Base-by-base conservation (phyloP, 768 basidiomycete genomes). In the Chiua virens region DNA sequence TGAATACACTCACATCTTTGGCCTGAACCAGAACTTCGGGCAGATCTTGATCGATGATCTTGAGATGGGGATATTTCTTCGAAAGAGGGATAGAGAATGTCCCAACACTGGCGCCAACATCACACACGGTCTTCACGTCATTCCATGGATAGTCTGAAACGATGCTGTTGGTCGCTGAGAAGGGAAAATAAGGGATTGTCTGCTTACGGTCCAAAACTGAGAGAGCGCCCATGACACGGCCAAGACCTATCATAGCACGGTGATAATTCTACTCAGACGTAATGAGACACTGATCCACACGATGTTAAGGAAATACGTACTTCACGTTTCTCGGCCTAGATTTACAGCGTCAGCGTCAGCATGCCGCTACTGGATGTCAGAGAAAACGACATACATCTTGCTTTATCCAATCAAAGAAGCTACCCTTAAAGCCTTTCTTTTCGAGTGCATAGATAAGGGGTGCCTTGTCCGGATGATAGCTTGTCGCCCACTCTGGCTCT, bases 71-170 rank as follows among this genome's bases (percentile, higher is more conserved):
- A 46, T 67, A 55, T 17, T 18, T 57, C 28, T 62, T 61, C 4
- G 59, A 60, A 4, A 74, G 60, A 5, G 64, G 60, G 13, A 74
- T 49, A n/a, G 66, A 59, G 27, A 67, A 61, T 14, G 62, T 53
- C 9, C 72, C 72, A n/a, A 69, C 61, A 9, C 71, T 64, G 39
- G 69, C 70, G 10, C 71, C 72, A 5, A 73, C 60, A 43, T 73
- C 72, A 21, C 71, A 68, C 8, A 73, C 49, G 6, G 62, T 62
- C 13, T 34, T 15, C 15, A 34, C 32, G 13, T 34, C 32, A 6
- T 15, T 15, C 14, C 32, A 34, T 6, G 14, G 32, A 8, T 14
- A 34, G 8, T 34, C 32, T 34, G 32, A 34, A 34, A 15, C 3
- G 32, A 34, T 15, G 8, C 0, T 68, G 60, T 37, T 61, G 61